phyloP scores from a whole-genome alignment of 768 basidiomycete species.

The Calocybe indica region DNA sequence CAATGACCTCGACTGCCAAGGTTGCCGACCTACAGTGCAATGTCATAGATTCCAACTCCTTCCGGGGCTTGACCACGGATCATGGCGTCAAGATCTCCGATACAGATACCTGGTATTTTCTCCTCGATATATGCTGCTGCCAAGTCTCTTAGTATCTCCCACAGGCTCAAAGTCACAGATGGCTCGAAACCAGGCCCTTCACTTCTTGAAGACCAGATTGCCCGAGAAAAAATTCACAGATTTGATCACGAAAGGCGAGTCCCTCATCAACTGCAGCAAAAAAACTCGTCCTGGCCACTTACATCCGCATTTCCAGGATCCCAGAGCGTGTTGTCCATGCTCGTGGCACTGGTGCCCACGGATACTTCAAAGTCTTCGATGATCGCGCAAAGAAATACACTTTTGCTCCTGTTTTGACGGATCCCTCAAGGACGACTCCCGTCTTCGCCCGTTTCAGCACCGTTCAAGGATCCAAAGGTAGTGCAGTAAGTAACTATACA shows the following conservation, averaged over 20 bases:
- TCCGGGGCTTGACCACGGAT: conserved; percentile 48
- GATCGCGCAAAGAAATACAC: conserved; percentile 67
- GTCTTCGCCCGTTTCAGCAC: conserved; percentile 84
- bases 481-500: conserved; percentile 49
- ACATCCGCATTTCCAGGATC: conserved; percentile 28
- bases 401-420: conserved; percentile 63
- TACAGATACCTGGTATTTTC: conserved; percentile 58
- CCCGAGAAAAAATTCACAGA: conserved; percentile 67
- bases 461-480: conserved; percentile 77
- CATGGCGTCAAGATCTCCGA: conserved; percentile 53
- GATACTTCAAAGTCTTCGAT: conserved; percentile 73
- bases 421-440: conserved; percentile 66
- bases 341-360: conserved; percentile 75
- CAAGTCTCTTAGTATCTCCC: neutral
- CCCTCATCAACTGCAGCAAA: too few species aligned
- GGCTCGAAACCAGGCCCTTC: conserved; percentile 55
- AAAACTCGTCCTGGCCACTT: too few species aligned
- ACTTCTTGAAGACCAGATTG: conserved; percentile 73
- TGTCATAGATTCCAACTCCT: conserved; percentile 21
- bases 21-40: conserved; percentile 25
- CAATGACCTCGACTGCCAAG: conserved; percentile 24
- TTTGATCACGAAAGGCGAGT: conserved; percentile 77
- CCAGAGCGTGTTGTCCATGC: conserved; percentile 78
- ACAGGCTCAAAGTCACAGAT: conserved; percentile 50
- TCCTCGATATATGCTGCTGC: neutral